A percentile compares a stretch with the other conserved stretches of the same genome.
Conservation (phyloP, 2,329 filamentous ascomycete genomes). For the Trichoderma polysporum region DNA sequence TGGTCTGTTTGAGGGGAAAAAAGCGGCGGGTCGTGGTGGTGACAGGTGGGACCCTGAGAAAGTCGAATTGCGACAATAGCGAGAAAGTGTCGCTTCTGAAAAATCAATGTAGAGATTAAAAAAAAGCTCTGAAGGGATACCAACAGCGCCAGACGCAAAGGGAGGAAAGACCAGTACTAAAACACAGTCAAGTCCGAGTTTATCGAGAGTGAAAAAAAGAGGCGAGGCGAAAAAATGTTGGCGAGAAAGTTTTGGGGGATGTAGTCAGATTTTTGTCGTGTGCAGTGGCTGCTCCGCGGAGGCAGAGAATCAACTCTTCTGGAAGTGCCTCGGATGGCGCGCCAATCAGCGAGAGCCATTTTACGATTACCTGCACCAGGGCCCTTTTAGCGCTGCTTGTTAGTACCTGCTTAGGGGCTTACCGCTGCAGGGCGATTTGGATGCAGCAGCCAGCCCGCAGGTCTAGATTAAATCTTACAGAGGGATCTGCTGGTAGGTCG, state of each 20-base stretch:
- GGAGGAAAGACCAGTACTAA: neutral
- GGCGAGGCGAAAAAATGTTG: neutral
- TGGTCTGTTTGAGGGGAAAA: slow-evolving; percentile 17
- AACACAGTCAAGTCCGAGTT: neutral
- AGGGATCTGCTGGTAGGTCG: neutral
- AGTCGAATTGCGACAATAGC: neutral
- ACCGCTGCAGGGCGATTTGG: neutral
- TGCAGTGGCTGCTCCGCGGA: slow-evolving; percentile 6
- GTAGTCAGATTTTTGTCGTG: slow-evolving; percentile 18
- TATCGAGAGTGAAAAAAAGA: neutral
- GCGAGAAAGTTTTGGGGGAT: neutral
- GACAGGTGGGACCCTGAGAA: slow-evolving; percentile 2
- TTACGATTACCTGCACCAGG: slow-evolving; percentile 7
- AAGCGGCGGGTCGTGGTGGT: neutral
- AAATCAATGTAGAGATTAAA: neutral
- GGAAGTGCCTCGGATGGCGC: slow-evolving; percentile 8
- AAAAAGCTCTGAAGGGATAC: neutral
- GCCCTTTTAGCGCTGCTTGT: neutral
- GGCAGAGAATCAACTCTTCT: neutral
- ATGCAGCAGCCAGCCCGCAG: neutral
- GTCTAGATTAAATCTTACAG: neutral
- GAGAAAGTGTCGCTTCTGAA: neutral
- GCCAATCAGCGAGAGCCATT: slow-evolving; percentile 9
- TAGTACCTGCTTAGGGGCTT: neutral
- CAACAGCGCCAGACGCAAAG: neutral